Evolutionary conservation across 2,329 filamentous ascomycete species (phyloP).

Genomic region (Alternaria longipes): DNA sequence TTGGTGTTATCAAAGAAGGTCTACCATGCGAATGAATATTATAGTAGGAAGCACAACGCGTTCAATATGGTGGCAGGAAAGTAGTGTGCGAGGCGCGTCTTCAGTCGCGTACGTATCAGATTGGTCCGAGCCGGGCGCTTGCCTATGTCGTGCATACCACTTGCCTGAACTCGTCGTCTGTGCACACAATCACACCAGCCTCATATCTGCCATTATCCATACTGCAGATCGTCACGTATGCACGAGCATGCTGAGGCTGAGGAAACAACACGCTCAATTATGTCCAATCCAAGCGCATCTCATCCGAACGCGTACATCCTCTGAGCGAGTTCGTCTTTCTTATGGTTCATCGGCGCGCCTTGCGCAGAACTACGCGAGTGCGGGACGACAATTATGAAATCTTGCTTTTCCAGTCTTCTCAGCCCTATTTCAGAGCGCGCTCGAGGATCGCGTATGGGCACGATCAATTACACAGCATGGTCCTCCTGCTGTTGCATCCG

Average conservation of each 20-base stretch:
- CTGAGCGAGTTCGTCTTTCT: background rate
- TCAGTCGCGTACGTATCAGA: slow-evolving; percentile 21
- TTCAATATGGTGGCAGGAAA: slow-evolving; percentile 41
- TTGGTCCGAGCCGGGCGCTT: slow-evolving; percentile 24
- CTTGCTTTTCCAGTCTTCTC: slow-evolving; percentile 7
- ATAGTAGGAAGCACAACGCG: slow-evolving; percentile 26
- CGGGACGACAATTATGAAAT: slow-evolving; percentile 3
- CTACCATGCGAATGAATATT: slow-evolving; percentile 21
- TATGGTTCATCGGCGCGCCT: background rate
- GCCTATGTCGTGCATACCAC: slow-evolving; percentile 28
- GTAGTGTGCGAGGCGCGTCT: slow-evolving; percentile 26
- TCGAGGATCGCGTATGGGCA: background rate
- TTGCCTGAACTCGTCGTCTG: slow-evolving; percentile 21
- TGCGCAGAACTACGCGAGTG: background rate
- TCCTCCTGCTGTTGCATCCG: background rate
- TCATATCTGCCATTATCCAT: slow-evolving; percentile 5
- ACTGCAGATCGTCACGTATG: slow-evolving; percentile 7
- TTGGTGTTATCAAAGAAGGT: slow-evolving; percentile 7
- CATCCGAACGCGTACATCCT: background rate
- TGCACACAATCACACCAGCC: slow-evolving; percentile 18
- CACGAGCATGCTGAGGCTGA: slow-evolving; percentile 9
- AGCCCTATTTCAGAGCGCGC: slow-evolving; percentile 1
- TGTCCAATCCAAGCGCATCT: background rate
- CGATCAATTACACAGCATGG: background rate
- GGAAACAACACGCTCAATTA: background rate